phyloP scores from a whole-genome alignment of 805 yeast genomes.

The Candida loeiensis region DNA sequence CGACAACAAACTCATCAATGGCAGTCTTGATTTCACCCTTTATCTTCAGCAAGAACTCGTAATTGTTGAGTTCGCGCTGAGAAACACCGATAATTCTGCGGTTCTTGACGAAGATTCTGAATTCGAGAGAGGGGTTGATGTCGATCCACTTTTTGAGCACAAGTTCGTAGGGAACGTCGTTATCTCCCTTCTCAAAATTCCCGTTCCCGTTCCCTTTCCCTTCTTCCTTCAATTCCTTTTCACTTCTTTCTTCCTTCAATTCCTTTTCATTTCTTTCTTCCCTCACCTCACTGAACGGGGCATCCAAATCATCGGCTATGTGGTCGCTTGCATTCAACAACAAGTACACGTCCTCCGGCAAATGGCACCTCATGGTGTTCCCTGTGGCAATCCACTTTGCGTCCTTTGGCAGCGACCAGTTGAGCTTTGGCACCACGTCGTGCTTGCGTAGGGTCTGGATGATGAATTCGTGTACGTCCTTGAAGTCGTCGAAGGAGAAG shows the following conservation, averaged over 20 bases:
- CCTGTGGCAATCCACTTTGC: slow-evolving; percentile 87
- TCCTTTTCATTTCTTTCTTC: too few relatives aligned
- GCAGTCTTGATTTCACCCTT: slow-evolving; percentile 43
- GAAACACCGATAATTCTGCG: slow-evolving; percentile 65
- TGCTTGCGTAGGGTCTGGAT: slow-evolving; percentile 42
- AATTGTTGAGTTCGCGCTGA: slow-evolving; percentile 84
- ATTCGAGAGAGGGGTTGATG: slow-evolving; percentile 87
- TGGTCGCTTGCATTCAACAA: slow-evolving; percentile 85
- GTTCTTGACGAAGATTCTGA: slow-evolving; percentile 75
- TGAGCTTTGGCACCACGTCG: slow-evolving; percentile 77
- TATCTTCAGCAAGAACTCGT: slow-evolving; percentile 60
- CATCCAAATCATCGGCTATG: slow-evolving; percentile 76
- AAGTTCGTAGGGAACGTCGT: slow-evolving; percentile 49
- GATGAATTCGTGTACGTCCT: slow-evolving; percentile 56
- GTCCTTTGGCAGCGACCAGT: slow-evolving; percentile 97
- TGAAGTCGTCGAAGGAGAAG: slow-evolving; percentile 44
- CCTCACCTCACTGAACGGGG: slow-evolving; percentile 58
- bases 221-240: too few relatives aligned
- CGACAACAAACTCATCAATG: slow-evolving; percentile 55
- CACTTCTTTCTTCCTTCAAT: too few relatives aligned
- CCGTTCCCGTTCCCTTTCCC: too few relatives aligned
- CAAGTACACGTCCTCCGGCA: slow-evolving; percentile 72
- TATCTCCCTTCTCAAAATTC: slow-evolving; percentile 13
- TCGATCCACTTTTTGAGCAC: slow-evolving; percentile 80
- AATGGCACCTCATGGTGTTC: slow-evolving; percentile 68